These are phyloP conservation scores for Phytophthora sojae DNA, from an alignment of 352 stramenopile species.

Conservation along the genomic window DNA sequence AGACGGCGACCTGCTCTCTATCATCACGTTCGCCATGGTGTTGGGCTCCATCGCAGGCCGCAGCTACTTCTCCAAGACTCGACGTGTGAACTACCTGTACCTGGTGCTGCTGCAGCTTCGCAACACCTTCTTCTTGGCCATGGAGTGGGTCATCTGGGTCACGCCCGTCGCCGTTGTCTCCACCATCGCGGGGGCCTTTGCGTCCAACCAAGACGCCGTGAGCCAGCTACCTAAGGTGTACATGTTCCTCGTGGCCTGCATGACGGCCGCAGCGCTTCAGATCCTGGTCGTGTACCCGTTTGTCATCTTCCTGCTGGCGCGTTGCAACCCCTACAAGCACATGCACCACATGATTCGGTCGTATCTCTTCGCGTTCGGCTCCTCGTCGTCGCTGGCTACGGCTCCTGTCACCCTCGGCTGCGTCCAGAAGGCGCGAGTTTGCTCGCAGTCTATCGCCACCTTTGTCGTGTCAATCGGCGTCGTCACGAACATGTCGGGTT, in stretches of 20 bases:
- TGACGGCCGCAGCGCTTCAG: constrained; percentile 49
- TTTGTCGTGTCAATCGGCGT: constrained; percentile 80
- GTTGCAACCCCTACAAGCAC: constrained; percentile 75
- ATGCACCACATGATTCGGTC: constrained; percentile 71
- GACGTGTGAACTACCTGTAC: constrained; percentile 74
- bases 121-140: constrained; percentile 75
- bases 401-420: constrained; percentile 71
- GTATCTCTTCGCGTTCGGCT: constrained; percentile 75
- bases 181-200: constrained; percentile 68
- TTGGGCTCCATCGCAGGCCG: constrained; percentile 64
- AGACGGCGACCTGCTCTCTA: constrained; percentile 59
- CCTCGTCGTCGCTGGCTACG: constrained; percentile 70
- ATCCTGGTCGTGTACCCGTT: constrained; percentile 64
- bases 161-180: constrained; percentile 74
- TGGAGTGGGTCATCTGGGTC: constrained; percentile 75
- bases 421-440: constrained; percentile 66
- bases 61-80: constrained; percentile 68
- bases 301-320: constrained; percentile 72
- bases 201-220: constrained; percentile 52
- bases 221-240: constrained; percentile 57
- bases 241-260: constrained; percentile 55
- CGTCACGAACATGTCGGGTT: constrained; percentile 63
- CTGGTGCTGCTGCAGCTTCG: constrained; percentile 68
- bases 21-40: constrained; percentile 79
- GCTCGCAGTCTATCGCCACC: constrained; percentile 76